Conservation (phyloP, 108 stramenopile species). For the Nitzschia sp. region DNA sequence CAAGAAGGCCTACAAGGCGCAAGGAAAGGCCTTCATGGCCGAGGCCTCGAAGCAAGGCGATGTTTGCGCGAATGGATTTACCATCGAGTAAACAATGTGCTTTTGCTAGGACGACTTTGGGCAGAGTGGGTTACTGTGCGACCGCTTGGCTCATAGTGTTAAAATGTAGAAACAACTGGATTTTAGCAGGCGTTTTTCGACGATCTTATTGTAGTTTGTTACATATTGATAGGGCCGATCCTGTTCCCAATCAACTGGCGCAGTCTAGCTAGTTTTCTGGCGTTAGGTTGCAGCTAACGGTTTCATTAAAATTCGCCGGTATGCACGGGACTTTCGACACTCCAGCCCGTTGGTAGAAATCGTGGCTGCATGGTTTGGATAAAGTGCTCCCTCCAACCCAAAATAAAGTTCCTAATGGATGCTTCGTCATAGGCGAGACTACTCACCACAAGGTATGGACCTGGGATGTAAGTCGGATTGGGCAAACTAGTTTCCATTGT, state of each 20-base stretch:
- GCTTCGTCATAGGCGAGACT: conserved; percentile 22
- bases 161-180: not conserved
- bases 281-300: not conserved
- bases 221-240: too few species aligned
- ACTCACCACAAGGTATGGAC: conserved; percentile 55
- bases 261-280: too few species aligned
- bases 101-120: not conserved
- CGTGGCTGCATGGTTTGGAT: conserved; percentile 52
- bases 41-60: conserved; percentile 78
- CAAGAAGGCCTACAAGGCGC: conserved; percentile 71
- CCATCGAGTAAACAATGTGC: conserved; percentile 40
- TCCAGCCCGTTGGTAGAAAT: conserved; percentile 76
- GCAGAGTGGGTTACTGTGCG: conserved; percentile 22
- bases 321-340: conserved; percentile 65
- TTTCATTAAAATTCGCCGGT: not conserved
- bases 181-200: too few species aligned
- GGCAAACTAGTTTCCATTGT: conserved; percentile 48
- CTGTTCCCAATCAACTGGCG: too few species aligned
- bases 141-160: conserved; percentile 9
- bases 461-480: conserved; percentile 70
- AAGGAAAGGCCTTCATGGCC: conserved; percentile 80
- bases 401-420: conserved; percentile 58
- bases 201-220: too few species aligned
- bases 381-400: conserved; percentile 75
- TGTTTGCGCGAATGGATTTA: conserved; percentile 85